Evolutionary conservation across 768 basidiomycete species (phyloP), one percentile per base, ranked within the genome.

Genomic region (Neoboletus subvelutipes): DNA sequence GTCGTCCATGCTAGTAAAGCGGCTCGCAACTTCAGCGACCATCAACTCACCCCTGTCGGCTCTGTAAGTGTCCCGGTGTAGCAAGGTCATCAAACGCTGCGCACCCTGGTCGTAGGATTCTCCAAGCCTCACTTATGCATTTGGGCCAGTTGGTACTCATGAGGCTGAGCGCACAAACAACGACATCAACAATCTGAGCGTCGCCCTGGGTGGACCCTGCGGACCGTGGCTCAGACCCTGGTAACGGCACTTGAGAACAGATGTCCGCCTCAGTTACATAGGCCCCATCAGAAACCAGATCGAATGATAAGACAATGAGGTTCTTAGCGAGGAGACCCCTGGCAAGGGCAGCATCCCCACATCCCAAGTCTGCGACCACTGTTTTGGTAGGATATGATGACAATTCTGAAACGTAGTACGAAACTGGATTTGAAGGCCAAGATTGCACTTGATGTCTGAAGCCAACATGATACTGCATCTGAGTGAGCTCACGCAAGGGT

Each of bases 101-200:
- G 65, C 64, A 96, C 96, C 82, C 83, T n/a, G 82, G 73, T 71
- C 86, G 89, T 39, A 98, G 77, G 40, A 98, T 83, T 62, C 97
- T 79, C 84, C 92, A 91, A 9, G 91, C 89, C 71, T 99, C 95
- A 28, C 88, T 80, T 28, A 98, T 80, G 64, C 92, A 92, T 45
- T 79, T 80, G n/a, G 91, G 82, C 97, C 97, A 99, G 68, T 99
- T 98, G 17, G 86, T 90, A 33, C 92, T 90, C 97, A 99, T 99
- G 60, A 99, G 78, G 67, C 95, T 98, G 61, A 99, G 79, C 24
- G 95, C 92, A 69, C 94, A 98, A 24, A 98, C 87, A 8, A 85
- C 94, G 7, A 93, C 86, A 68, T 99, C 95, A 2, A 94, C 92
- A 3, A 98, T 71, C 60, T 92, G 87, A 1, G 85, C 92, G 50